phyloP scores from a whole-genome alignment of 345 rosid species.

The Populus euphratica region DNA sequence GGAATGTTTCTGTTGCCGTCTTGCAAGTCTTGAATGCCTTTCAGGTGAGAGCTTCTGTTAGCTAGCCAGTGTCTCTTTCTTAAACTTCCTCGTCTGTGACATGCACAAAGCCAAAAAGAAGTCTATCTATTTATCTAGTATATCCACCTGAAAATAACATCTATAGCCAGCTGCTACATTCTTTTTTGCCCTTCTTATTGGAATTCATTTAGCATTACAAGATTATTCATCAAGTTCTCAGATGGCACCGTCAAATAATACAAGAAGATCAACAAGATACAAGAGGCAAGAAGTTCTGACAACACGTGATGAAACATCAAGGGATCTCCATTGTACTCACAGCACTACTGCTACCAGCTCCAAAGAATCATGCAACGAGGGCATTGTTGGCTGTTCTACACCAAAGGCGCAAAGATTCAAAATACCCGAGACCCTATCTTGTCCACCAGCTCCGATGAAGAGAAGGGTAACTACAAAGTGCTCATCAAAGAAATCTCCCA shows the following conservation, averaged over 20 bases:
- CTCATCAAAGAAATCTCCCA: conserved; percentile 15
- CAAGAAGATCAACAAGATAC: not conserved
- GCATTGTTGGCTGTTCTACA: not conserved
- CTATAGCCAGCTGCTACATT: not conserved
- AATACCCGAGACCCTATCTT: conserved; percentile 23
- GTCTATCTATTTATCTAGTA: no score
- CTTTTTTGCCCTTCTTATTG: not conserved
- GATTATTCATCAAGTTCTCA: not conserved
- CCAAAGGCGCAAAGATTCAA: conserved; percentile 34
- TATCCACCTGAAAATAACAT: not conserved
- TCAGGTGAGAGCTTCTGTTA: not conserved
- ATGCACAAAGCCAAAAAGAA: not conserved
- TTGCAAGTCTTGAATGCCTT: conserved; percentile 6
- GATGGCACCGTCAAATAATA: conserved; percentile 8
- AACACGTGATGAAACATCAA: not conserved
- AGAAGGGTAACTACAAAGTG: conserved; percentile 16
- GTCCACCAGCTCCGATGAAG: conserved; percentile 45
- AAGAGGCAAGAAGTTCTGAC: conserved; percentile 5
- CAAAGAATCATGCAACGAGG: not conserved
- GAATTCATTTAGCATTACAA: not conserved
- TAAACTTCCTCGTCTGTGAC: not conserved
- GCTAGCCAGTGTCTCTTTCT: not conserved
- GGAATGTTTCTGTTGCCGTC: conserved; percentile 26
- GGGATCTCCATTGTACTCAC: not conserved
- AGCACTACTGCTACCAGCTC: not conserved